A percentile compares a stretch with the other conserved stretches of the same genome.
Evolutionary conservation across 495 filamentous ascomycete genomes (phyloP).

Genomic region (Talaromyces ruber): DNA sequence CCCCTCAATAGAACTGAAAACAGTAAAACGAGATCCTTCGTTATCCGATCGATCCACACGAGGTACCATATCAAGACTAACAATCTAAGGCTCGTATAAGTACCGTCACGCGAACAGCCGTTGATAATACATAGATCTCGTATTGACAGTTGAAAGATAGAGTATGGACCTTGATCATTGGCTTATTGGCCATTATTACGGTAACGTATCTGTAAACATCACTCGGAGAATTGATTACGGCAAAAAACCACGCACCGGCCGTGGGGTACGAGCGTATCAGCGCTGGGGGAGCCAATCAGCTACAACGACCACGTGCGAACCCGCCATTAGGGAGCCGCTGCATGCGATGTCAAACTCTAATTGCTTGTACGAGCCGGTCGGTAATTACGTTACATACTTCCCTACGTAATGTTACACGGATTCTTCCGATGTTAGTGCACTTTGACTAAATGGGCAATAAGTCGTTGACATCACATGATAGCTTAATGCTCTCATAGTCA

Average conservation of each 20-base stretch:
- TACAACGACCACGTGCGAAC: background rate
- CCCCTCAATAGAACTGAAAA: background rate
- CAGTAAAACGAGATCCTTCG: no score
- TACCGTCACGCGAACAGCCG: background rate
- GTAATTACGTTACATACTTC: background rate
- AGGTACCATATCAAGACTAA: background rate
- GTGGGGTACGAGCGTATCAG: background rate
- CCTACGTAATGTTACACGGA: background rate
- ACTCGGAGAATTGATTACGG: background rate
- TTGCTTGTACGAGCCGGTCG: background rate
- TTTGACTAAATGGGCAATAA: background rate
- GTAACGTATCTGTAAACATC: background rate
- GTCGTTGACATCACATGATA: background rate
- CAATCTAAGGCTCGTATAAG: background rate
- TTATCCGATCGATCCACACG: background rate
- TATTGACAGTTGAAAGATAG: background rate
- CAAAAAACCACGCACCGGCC: background rate
- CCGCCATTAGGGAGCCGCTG: background rate
- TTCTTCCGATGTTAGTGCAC: background rate
- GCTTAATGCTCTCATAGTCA: background rate
- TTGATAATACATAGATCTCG: background rate
- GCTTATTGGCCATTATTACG: background rate
- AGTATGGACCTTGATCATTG: background rate
- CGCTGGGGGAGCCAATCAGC: background rate
- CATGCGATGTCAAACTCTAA: background rate